phyloP scores from a whole-genome alignment of 2,329 filamentous ascomycete genomes.

The Penicillium sp. region DNA sequence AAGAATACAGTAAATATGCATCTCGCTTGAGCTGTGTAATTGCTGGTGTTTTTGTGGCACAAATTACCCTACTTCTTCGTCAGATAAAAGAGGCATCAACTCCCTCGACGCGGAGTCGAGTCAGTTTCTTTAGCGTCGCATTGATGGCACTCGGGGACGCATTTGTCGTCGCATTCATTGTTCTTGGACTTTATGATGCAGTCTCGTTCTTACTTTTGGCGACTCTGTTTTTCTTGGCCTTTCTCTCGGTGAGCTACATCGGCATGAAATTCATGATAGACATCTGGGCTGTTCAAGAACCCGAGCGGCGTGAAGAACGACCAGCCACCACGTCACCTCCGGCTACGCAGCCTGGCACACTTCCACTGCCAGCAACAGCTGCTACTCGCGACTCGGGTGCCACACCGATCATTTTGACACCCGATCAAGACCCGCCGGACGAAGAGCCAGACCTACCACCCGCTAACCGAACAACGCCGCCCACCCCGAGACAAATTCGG shows the following conservation, averaged over 20 bases:
- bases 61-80: conserved; percentile 53
- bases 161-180: conserved; percentile 52
- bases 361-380: conserved; percentile 51
- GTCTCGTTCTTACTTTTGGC: conserved; percentile 53
- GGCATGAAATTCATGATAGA: conserved; percentile 62
- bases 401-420: conserved; percentile 53
- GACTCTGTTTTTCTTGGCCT: conserved; percentile 53
- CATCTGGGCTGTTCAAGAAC: conserved; percentile 58
- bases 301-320: conserved; percentile 37
- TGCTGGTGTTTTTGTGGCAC: conserved; percentile 45
- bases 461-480: conserved; percentile 30
- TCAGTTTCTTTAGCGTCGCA: conserved; percentile 60
- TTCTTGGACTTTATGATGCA: conserved; percentile 52
- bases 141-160: conserved; percentile 58
- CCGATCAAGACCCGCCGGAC: conserved; percentile 51
- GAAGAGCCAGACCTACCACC: conserved; percentile 33
- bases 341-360: conserved; percentile 30
- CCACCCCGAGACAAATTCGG: conserved; percentile 32
- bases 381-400: conserved; percentile 44
- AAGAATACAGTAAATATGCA: conserved; percentile 49
- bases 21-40: conserved; percentile 51
- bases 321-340: conserved; percentile 22
- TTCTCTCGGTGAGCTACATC: conserved; percentile 57
- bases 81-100: conserved; percentile 61
- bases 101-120: conserved; percentile 57